These are phyloP conservation scores for Ustilago sp. DNA, from an alignment of 1,284 basidiomycete species.

Conservation along the genomic window DNA sequence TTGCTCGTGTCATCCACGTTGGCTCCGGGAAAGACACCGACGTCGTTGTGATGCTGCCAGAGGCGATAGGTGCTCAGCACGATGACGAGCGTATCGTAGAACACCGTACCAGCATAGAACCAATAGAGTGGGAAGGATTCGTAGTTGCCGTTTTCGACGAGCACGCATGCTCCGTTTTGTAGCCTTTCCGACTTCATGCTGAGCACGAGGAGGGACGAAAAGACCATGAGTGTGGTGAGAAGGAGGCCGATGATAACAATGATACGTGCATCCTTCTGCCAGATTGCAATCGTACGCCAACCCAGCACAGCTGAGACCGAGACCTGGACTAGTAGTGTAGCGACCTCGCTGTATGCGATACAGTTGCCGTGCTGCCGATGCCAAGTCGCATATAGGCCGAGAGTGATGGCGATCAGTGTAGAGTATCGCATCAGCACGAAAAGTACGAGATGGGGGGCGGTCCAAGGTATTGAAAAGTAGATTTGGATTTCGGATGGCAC, in stretches of 20 bases:
- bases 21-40: conserved; percentile 11
- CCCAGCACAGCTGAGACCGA: conserved; percentile 49
- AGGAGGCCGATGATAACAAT: conserved; percentile 42
- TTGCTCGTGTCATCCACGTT: conserved; percentile 8
- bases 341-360: conserved; percentile 37
- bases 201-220: conserved; percentile 49
- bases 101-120: conserved; percentile 54
- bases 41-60: conserved; percentile 36
- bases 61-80: conserved; percentile 52
- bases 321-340: conserved; percentile 52
- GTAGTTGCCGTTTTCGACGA: conserved; percentile 23
- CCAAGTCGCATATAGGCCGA: conserved; percentile 49
- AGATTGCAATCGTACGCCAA: conserved; percentile 62
- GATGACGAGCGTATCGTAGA: conserved; percentile 50
- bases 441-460: conserved; percentile 46
- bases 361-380: conserved; percentile 25
- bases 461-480: conserved; percentile 26
- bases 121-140: conserved; percentile 45
- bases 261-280: conserved; percentile 53
- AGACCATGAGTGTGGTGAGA: conserved; percentile 38
- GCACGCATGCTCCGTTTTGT: conserved; percentile 38
- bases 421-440: conserved; percentile 56
- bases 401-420: conserved; percentile 38
- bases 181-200: conserved; percentile 34
- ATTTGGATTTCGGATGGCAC: conserved; percentile 31